phyloP scores from a whole-genome alignment of 768 basidiomycete genomes.

The Clavaria fumosa region DNA sequence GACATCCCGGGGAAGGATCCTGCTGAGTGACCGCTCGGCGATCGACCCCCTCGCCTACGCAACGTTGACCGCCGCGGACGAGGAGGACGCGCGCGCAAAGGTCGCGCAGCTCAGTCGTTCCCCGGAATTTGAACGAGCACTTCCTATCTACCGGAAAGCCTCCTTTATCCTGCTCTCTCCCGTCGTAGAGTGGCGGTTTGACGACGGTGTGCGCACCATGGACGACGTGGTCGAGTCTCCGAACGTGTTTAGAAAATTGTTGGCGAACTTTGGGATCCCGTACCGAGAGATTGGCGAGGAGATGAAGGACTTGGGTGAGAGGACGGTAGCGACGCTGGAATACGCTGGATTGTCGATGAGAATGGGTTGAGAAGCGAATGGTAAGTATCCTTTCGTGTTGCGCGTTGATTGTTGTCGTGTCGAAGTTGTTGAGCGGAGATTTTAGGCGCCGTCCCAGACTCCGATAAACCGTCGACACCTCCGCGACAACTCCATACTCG shows the following conservation, averaged over 20 bases:
- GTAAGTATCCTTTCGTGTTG: too few relatives aligned
- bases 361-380: too few relatives aligned
- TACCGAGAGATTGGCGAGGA: constrained; percentile 32
- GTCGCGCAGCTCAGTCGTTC: constrained; percentile 21
- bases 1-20: constrained; percentile 10
- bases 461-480: too few relatives aligned
- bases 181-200: constrained; percentile 42
- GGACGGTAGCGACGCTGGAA: constrained; percentile 15
- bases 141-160: constrained; percentile 30
- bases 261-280: constrained; percentile 27
- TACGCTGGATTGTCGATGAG: too few relatives aligned
- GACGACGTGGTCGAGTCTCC: constrained; percentile 31
- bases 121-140: constrained; percentile 24
- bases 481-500: too few relatives aligned
- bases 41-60: constrained; percentile 53
- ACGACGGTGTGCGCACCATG: constrained; percentile 45
- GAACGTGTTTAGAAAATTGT: constrained; percentile 22
- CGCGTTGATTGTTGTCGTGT: too few relatives aligned
- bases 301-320: constrained; percentile 25
- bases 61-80: constrained; percentile 27
- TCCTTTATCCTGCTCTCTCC: constrained; percentile 39
- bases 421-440: too few relatives aligned
- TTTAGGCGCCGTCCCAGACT: too few relatives aligned
- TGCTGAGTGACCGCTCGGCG: constrained; percentile 50
- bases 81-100: constrained; percentile 21